Evolutionary conservation across 176 grass and related monocot species (phyloP), one percentile per base, ranked within the genome.

Genomic region (Thinopyrum elongatum): DNA sequence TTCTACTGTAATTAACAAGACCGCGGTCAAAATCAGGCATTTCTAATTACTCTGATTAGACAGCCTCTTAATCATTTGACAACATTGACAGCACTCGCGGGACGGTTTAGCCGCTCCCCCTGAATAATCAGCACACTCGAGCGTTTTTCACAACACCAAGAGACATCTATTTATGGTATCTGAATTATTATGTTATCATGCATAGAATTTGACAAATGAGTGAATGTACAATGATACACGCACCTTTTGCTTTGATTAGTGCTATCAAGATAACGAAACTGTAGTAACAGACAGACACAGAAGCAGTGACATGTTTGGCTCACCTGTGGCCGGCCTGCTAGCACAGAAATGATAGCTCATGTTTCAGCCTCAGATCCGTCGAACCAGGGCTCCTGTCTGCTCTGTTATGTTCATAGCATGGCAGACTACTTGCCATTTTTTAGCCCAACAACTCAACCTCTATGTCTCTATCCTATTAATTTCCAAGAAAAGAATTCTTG

Each of bases 301-400:
- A 22, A 58, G 31, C 39, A 47, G 71, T 13, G 41, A 47, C 71
- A 74, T 47, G 71, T 44, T 74, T 74, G 71, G 71, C 71, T 74
- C 23, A 9, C 41, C 71, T 16, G 41, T 4, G 16, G 49, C 39
- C 0, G 16, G 49, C 39, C 61, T 89, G 57, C 26, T 84, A 8
- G 16, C 21, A 73, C 75, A 79, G 19, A 89, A 74, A 65, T 65
- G 55, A 46, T 26, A 68, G 25, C 57, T 82, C 61, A 68, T 36
- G 63, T 7, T 82, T 42, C 42, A 87, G 19, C 9, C 7, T 82
- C 70, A 82, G 69, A 67, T 83, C 44, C 47, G 69, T 14, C 34
- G 69, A 59, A 26, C 53, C 22, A 74, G 64, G 49, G 25, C 9
- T 34, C 64, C 19, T 70, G 63, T 83, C 86, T 49, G 35, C 23